Conservation (phyloP, 768 basidiomycete species). For the Rhodotorula toruloides region DNA sequence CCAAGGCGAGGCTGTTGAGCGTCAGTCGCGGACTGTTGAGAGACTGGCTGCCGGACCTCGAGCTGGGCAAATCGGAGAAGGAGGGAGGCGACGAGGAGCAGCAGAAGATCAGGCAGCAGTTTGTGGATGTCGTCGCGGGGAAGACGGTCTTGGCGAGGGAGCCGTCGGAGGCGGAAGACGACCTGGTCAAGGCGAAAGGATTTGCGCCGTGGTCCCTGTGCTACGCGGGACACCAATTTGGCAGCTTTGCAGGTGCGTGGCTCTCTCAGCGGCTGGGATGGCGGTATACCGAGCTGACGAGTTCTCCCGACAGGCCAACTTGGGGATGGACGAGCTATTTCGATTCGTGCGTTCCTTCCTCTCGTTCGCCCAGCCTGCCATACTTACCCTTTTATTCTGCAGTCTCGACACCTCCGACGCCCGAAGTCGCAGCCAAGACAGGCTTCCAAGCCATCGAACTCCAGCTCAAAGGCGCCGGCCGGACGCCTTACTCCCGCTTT, state of each 20-base stretch:
- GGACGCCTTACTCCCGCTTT: conserved; percentile 85
- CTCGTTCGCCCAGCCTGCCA: neutral
- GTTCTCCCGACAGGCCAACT: too few relatives aligned
- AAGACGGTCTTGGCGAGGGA: conserved; percentile 60
- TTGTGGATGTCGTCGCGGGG: conserved; percentile 77
- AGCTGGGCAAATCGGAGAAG: conserved; percentile 37
- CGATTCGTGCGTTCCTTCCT: conserved; percentile 55
- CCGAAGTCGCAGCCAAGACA: conserved; percentile 15
- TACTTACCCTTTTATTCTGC: neutral
- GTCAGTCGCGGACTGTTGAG: conserved; percentile 6
- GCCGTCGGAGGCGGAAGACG: neutral
- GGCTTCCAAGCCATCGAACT: conserved; percentile 55
- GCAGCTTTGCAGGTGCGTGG: conserved; percentile 78
- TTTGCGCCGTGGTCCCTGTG: conserved; percentile 36
- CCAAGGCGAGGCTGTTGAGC: conserved; percentile 15
- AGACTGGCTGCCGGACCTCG: conserved; percentile 35
- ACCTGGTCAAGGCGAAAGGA: neutral
- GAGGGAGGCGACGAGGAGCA: conserved; percentile 40
- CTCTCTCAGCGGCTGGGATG: too few relatives aligned
- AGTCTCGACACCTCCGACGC: conserved; percentile 30
- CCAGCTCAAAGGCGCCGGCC: conserved; percentile 88
- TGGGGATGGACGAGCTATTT: conserved; percentile 93
- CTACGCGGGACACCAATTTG: conserved; percentile 66
- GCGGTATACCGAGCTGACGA: too few relatives aligned
- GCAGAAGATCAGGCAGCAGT: conserved; percentile 57